Conservation (phyloP, 768 basidiomycete species). For the Lactarius vividus region DNA sequence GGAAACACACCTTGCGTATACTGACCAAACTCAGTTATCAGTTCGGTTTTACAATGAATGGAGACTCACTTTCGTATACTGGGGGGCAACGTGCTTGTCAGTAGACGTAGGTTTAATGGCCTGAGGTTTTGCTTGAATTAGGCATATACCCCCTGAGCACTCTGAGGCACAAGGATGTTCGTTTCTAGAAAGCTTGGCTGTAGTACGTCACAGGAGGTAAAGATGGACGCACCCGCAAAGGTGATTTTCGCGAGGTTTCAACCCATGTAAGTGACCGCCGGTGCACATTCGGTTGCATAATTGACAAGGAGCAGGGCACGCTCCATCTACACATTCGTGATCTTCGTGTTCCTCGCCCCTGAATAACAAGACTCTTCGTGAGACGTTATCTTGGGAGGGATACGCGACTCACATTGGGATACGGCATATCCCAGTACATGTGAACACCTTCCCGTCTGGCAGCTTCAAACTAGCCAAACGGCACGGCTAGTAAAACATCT, state of each 20-base stretch:
- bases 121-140: constrained; percentile 56
- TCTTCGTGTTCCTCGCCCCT: constrained; percentile 45
- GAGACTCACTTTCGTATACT: constrained; percentile 56
- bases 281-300: constrained; percentile 55
- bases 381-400: neutral
- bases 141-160: constrained; percentile 52
- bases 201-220: neutral
- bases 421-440: constrained; percentile 8
- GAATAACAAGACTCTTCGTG: neutral
- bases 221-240: constrained; percentile 50
- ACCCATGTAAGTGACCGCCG: constrained; percentile 49
- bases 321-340: constrained; percentile 50
- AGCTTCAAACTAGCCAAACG: constrained; percentile 1
- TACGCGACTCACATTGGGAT: constrained; percentile 2
- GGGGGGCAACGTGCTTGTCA: constrained; percentile 55
- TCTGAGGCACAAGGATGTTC: constrained; percentile 44
- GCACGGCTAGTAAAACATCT: constrained; percentile 8
- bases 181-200: constrained; percentile 39
- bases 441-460: neutral
- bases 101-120: constrained; percentile 61
- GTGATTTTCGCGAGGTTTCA: constrained; percentile 42
- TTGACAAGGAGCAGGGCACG: constrained; percentile 50
- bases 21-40: constrained; percentile 31
- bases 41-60: neutral
- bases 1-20: constrained; percentile 48